Conservation (phyloP, 129 eudicot genomes). For the Erigeron canadensis region DNA sequence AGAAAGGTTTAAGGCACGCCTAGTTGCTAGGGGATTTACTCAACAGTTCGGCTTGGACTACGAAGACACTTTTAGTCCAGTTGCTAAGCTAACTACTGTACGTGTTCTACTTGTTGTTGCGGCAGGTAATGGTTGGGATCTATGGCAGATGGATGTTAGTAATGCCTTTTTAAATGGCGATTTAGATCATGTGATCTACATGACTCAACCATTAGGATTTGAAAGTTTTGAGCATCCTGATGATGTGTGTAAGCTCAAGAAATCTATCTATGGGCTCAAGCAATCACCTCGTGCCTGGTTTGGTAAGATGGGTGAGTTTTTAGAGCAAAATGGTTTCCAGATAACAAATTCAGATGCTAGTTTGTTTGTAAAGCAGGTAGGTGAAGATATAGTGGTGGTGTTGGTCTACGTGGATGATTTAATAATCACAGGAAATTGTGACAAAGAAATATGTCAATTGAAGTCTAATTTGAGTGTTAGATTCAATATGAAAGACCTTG, state of each 20-base stretch:
- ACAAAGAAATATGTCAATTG: background rate
- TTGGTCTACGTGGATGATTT: background rate
- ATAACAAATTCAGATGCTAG: background rate
- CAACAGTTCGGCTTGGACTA: background rate
- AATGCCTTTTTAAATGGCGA: background rate
- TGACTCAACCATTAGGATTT: background rate
- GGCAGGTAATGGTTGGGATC: background rate
- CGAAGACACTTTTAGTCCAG: background rate
- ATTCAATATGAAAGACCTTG: background rate
- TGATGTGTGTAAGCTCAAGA: background rate
- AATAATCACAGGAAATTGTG: background rate
- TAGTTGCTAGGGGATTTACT: background rate
- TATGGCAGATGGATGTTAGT: background rate
- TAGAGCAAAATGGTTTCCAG: background rate
- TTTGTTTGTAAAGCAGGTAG: background rate
- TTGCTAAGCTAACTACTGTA: background rate
- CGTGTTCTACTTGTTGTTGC: background rate
- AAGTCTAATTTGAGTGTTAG: background rate
- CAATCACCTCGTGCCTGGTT: background rate
- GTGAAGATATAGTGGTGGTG: background rate
- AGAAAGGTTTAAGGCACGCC: background rate
- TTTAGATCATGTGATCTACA: background rate
- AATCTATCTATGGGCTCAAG: background rate
- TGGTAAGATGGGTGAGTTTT: background rate
- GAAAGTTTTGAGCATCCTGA: background rate